Evolutionary conservation across 768 basidiomycete species (phyloP).

Genomic region (Termitomyces sp.): DNA sequence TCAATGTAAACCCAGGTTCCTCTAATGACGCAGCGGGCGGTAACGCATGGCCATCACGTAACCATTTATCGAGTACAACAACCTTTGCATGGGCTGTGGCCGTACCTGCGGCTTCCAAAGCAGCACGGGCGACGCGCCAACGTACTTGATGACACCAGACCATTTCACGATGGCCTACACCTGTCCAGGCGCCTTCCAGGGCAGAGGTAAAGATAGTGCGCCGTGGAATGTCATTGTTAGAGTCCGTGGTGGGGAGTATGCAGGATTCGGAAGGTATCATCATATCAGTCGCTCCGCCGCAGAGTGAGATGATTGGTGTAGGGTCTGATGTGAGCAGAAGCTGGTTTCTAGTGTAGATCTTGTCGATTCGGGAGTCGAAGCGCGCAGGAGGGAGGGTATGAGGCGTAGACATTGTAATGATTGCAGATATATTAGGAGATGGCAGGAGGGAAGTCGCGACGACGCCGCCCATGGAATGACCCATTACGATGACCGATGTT

Average conservation of each 20-base stretch:
- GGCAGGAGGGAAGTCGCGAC: conserved; percentile 81
- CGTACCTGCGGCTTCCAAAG: conserved; percentile 57
- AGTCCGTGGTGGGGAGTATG: conserved; percentile 38
- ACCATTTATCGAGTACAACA: conserved; percentile 55
- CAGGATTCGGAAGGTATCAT: conserved; percentile 93
- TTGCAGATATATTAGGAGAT: conserved; percentile 56
- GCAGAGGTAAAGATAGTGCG: conserved; percentile 79
- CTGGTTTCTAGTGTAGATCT: conserved; percentile 53
- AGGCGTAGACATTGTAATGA: conserved; percentile 97
- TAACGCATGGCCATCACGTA: conserved; percentile 53
- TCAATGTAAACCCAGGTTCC: conserved; percentile 14
- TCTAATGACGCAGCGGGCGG: conserved; percentile 21
- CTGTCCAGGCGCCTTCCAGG: conserved; percentile 90
- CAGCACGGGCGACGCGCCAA: conserved; percentile 77
- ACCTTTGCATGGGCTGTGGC: conserved; percentile 21
- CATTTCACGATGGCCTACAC: conserved; percentile 93
- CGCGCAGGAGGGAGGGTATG: conserved; percentile 84
- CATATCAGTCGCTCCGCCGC: conserved; percentile 88
- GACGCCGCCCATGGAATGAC: conserved; percentile 97
- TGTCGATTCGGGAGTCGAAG: conserved; percentile 75
- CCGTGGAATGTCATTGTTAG: conserved; percentile 29
- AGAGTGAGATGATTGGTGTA: conserved; percentile 78
- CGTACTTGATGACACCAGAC: conserved; percentile 99
- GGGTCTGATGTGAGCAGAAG: conserved; percentile 33
- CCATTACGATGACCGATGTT: conserved; percentile 72